Base-by-base conservation (phyloP, 768 basidiomycete genomes). In the button mushroom (Agaricus bisporus) region DNA sequence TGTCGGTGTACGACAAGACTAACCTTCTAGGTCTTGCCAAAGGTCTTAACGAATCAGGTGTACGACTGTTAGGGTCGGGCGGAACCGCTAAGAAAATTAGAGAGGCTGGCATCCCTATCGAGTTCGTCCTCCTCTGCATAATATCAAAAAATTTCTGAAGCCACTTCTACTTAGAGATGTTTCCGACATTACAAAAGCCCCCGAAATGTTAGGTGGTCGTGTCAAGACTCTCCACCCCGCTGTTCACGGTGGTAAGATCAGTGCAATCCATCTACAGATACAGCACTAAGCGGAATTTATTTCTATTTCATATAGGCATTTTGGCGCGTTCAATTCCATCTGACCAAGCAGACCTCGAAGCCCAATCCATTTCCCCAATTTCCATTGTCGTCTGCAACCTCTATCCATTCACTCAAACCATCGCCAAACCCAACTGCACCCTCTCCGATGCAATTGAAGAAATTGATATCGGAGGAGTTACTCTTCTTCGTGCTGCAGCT, bases 211-310 rank as follows among this genome's bases (percentile, higher is more conserved):
- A 3, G 95, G 97, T 49, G 97, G 97, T 22, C 79, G 97, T 61
- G 97, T 98, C 53, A 98, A 99, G 75, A 99, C 97, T 2, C 82
- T 99, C 9, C 97, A 99, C 64, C 97, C 97, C 42, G 94, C 89
- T 11, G 92, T 99, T 17, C 97, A 99, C 62, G 97, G 97, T 66
- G 97, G 95, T 94, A 61, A 32, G 62, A 54, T 41, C 44, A 35
- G 39, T 43, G 26, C 38, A 49, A 17, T 44, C 48, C 36, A 25
- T 14, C 5, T 14, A 15, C 14, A 29, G 28, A 45, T 17, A 37
- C 46, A 18, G 29, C 59, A 22, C 22, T 22, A 22, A 22, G 22
- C 51, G 26, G 61, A 53, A 58, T 47, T 22, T 26, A 49, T 4
- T 39, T 26, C 45, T 58, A n/a, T 12, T 15, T 17, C 43, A 3